These are phyloP conservation scores for Dichotomocladium elegans DNA, from an alignment of 371 early-diverging fungal species.

Conservation along the genomic window DNA sequence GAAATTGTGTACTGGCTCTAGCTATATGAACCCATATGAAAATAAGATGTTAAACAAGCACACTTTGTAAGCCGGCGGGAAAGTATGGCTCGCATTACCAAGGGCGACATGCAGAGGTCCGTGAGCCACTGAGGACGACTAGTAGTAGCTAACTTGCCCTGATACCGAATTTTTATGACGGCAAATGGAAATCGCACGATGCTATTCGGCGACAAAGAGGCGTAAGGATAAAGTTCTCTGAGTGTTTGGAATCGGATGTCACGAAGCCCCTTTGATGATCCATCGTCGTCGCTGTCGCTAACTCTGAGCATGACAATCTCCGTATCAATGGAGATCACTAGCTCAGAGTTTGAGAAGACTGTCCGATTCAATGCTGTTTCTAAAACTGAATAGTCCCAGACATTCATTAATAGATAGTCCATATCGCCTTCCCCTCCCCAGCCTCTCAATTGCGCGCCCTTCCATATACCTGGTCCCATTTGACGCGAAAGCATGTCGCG, in stretches of 20 bases:
- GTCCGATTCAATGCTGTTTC: conserved; percentile 6
- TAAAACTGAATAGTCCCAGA: not conserved
- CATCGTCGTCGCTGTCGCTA: not conserved
- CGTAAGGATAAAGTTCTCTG: conserved; percentile 1
- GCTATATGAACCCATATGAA: not conserved
- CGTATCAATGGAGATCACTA: conserved; percentile 3
- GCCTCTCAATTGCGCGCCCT: too few relatives aligned
- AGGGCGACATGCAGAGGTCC: conserved; percentile 1
- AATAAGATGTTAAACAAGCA: not conserved
- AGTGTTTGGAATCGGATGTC: not conserved
- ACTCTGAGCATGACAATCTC: conserved; percentile 5
- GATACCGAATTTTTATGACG: conserved; percentile 7
- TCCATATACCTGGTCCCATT: conserved; percentile 5
- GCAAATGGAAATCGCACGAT: conserved; percentile 9
- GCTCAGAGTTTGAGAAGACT: not conserved
- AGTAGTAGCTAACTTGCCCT: not conserved
- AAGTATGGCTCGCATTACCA: too few relatives aligned
- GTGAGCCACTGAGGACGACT: not conserved
- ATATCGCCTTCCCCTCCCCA: too few relatives aligned
- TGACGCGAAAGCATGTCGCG: not conserved
- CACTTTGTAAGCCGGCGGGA: not conserved
- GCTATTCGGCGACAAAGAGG: not conserved
- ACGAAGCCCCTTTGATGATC: too few relatives aligned
- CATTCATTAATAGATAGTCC: too few relatives aligned
- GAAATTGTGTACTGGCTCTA: conserved; percentile 3